A percentile compares a stretch with the other conserved stretches of the same genome.
phyloP scores from a whole-genome alignment of 345 rosid species.

The Pistacia vera region DNA sequence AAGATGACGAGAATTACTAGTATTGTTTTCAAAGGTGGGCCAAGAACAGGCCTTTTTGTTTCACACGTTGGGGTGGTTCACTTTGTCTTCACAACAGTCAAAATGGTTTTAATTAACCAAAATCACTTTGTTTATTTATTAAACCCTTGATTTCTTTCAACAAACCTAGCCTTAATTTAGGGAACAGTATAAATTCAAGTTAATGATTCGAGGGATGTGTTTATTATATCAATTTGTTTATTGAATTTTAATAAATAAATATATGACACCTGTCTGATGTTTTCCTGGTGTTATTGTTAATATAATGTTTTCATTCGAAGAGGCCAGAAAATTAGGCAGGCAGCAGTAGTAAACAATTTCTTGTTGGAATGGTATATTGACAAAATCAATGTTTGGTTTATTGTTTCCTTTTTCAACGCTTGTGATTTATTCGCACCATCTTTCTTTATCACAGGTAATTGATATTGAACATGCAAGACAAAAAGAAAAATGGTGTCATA shows the following conservation, averaged over 20 bases:
- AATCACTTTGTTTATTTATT: background rate
- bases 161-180: conserved; percentile 16
- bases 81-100: conserved; percentile 25
- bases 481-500: too few relatives aligned
- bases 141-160: background rate
- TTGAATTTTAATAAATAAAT: background rate
- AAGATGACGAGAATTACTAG: conserved; percentile 17
- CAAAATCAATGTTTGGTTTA: conserved; percentile 3
- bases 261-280: conserved; percentile 6
- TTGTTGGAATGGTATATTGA: conserved; percentile 4
- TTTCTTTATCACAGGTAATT: background rate
- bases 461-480: too few relatives aligned
- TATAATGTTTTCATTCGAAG: background rate
- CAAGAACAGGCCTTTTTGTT: conserved; percentile 26
- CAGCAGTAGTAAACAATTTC: conserved; percentile 1
- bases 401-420: background rate
- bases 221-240: background rate
- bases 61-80: conserved; percentile 32
- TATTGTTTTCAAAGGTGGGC: conserved; percentile 20
- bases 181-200: conserved; percentile 3
- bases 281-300: background rate
- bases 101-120: background rate
- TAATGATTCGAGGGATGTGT: background rate
- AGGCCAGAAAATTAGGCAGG: conserved; percentile 7
- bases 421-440: background rate